Percentiles rank a stretch among this genome's conserved stretches.
Evolutionary conservation across 352 stramenopile genomes (phyloP).

Genomic region (Elongisporangium prolatum): DNA sequence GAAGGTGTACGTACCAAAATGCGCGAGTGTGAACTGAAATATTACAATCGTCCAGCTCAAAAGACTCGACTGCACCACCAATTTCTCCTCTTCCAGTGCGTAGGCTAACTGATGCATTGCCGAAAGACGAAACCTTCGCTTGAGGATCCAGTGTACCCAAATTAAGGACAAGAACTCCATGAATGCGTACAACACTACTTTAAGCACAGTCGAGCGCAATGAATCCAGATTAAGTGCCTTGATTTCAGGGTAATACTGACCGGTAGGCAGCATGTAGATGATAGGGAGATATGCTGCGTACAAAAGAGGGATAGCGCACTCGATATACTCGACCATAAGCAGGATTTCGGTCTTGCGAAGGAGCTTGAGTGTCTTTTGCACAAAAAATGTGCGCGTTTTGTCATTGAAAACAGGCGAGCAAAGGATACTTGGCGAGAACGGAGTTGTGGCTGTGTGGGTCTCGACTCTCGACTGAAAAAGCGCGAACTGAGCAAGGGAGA

Average conservation of each 20-base stretch:
- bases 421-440: not conserved
- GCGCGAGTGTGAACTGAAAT: not conserved
- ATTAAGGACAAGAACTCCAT: constrained; percentile 14
- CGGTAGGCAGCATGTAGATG: constrained; percentile 4
- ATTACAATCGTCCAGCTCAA: not conserved
- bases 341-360: constrained; percentile 2
- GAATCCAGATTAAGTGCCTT: not conserved
- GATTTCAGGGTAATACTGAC: constrained; percentile 6
- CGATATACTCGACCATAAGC: constrained; percentile 9
- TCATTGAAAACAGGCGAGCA: not conserved
- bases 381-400: not conserved
- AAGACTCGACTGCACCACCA: constrained; percentile 9
- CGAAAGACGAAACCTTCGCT: constrained; percentile 7
- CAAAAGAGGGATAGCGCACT: constrained; percentile 2
- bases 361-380: constrained; percentile 1
- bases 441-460: not conserved
- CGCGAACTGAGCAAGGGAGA: not conserved
- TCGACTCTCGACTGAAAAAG: not conserved
- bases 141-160: constrained; percentile 7
- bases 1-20: constrained; percentile 1
- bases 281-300: constrained; percentile 3
- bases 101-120: constrained; percentile 21
- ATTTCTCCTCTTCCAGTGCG: constrained; percentile 16
- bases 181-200: constrained; percentile 15
- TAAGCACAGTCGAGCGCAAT: constrained; percentile 4